phyloP scores from a whole-genome alignment of 345 rosid genomes.

The rapeseed (Brassica napus) region DNA sequence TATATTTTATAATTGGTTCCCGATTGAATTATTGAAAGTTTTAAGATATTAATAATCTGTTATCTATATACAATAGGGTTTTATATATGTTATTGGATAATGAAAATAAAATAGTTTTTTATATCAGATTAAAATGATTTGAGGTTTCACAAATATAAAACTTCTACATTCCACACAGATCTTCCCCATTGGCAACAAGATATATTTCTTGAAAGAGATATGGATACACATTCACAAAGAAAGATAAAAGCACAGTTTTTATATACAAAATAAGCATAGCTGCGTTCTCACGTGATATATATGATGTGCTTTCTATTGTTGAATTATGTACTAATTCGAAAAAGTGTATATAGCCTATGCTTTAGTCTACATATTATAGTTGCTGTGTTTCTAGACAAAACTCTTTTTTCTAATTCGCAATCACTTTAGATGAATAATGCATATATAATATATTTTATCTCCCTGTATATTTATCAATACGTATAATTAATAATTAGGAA shows the following conservation, averaged over 20 bases:
- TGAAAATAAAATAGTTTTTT: neutral
- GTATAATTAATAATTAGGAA: neutral
- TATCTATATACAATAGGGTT: no score
- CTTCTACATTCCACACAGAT: no score
- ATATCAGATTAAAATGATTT: no score
- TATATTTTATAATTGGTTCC: no score
- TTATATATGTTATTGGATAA: neutral
- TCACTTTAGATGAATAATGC: neutral
- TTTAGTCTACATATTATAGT: neutral
- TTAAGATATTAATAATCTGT: no score
- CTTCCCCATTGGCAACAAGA: neutral
- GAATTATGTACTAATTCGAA: neutral
- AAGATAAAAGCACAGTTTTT: neutral
- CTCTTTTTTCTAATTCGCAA: neutral
- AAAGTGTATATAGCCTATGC: no score
- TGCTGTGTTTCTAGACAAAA: neutral
- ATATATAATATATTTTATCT: neutral
- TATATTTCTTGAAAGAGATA: neutral
- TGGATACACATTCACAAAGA: neutral
- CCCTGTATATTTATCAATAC: neutral
- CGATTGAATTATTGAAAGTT: no score
- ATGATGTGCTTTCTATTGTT: slow-evolving; percentile 1
- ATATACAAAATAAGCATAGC: neutral
- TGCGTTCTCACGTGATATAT: slow-evolving; percentile 5
- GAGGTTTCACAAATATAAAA: no score